phyloP scores from a whole-genome alignment of 345 rosid genomes.

The Gossypium stocksii region DNA sequence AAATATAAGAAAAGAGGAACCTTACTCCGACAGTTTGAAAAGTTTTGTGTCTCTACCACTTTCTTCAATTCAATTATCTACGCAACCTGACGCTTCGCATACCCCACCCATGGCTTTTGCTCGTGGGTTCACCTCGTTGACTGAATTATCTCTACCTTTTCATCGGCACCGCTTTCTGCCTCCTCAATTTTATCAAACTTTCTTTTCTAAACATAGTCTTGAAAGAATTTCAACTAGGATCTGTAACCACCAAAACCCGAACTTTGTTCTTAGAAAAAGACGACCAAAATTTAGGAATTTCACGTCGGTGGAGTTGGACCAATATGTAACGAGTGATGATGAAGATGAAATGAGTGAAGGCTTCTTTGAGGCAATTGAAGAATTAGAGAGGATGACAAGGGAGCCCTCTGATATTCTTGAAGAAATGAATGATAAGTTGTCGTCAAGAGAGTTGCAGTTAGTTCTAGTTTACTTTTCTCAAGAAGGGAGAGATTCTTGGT shows the following conservation, averaged over 20 bases:
- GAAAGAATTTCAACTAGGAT: conserved; percentile 23
- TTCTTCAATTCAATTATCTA: not conserved
- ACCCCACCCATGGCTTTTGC: conserved; percentile 37
- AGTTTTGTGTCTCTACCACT: not conserved
- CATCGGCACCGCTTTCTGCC: conserved; percentile 15
- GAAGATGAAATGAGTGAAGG: conserved; percentile 76
- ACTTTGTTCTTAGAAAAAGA: conserved; percentile 23
- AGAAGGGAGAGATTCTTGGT: conserved; percentile 96
- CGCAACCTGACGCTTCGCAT: not conserved
- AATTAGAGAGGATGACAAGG: conserved; percentile 76
- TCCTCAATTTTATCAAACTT: conserved; percentile 16
- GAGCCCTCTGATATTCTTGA: conserved; percentile 85
- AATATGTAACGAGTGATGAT: conserved; percentile 55
- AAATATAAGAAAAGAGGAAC: not conserved
- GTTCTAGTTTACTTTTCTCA: conserved; percentile 89
- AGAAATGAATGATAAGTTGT: conserved; percentile 81
- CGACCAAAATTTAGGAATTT: conserved; percentile 30
- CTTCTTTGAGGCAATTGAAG: conserved; percentile 85
- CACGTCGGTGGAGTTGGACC: conserved; percentile 63
- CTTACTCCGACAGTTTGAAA: not conserved
- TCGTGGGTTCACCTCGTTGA: conserved; percentile 32
- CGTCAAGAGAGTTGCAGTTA: conserved; percentile 68
- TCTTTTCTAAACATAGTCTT: conserved; percentile 15
- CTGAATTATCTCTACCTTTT: conserved; percentile 31
- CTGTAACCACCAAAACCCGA: conserved; percentile 29